Conservation (phyloP, 768 basidiomycete species). For the Imleria badia region DNA sequence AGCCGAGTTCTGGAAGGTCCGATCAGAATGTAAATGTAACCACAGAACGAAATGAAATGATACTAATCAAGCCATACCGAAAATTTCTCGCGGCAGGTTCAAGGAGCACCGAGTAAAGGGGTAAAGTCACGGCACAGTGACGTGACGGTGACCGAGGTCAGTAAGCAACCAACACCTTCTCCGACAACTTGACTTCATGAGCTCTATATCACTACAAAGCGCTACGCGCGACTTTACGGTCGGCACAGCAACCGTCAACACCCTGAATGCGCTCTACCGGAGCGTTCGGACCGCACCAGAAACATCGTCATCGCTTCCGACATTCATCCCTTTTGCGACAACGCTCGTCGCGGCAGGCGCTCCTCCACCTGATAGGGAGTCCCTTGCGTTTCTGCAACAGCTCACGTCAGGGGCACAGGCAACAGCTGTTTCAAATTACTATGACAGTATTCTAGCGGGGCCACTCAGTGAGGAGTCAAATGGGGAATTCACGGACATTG, state of each 20-base stretch:
- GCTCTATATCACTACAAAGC: slow-evolving; percentile 3
- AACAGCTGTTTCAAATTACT: slow-evolving; percentile 38
- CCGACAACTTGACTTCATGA: neutral
- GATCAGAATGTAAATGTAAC: neutral
- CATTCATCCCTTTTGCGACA: slow-evolving; percentile 14
- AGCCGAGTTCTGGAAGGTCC: slow-evolving; percentile 4
- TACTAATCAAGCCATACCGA: neutral
- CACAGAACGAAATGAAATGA: neutral
- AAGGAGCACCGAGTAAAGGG: no score
- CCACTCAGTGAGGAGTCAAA: slow-evolving; percentile 45
- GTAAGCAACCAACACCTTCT: neutral
- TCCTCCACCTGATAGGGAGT: slow-evolving; percentile 5
- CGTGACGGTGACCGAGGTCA: slow-evolving; percentile 13
- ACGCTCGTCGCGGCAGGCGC: slow-evolving; percentile 9
- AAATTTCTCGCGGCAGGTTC: neutral
- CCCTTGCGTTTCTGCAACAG: slow-evolving; percentile 11
- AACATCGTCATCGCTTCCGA: slow-evolving; percentile 2
- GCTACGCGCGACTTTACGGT: neutral
- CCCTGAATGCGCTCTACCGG: slow-evolving; percentile 6
- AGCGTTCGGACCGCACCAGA: neutral
- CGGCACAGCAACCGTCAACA: slow-evolving; percentile 3
- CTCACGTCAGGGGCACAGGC: slow-evolving; percentile 41
- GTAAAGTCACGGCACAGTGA: neutral
- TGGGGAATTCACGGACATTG: slow-evolving; percentile 56
- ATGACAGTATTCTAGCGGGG: slow-evolving; percentile 55